phyloP scores from a whole-genome alignment of 1,284 basidiomycete genomes.

The Boletus nobilissimus region DNA sequence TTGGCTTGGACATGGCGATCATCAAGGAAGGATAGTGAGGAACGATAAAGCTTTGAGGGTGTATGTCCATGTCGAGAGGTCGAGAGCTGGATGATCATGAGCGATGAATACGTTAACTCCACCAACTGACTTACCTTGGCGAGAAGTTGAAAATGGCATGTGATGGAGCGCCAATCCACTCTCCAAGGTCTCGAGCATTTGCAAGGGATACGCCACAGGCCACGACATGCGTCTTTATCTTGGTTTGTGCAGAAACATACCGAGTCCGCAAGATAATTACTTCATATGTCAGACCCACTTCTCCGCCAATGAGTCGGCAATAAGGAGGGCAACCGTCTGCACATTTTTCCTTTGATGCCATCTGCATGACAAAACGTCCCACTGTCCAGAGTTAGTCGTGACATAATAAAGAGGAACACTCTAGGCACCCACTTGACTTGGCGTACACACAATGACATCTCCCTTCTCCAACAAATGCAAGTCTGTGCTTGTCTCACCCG shows the following conservation, averaged over 20 bases:
- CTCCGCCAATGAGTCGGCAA: conserved; percentile 94
- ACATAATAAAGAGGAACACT: neutral
- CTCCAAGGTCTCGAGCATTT: conserved; percentile 96
- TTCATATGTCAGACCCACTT: conserved; percentile 96
- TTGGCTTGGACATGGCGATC: conserved; percentile 99
- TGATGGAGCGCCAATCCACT: conserved; percentile 96
- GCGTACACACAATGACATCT: conserved; percentile 93
- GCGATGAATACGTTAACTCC: neutral
- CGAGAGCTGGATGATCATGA: conserved; percentile 70
- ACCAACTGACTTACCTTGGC: conserved; percentile 67
- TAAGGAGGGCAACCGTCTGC: conserved; percentile 90
- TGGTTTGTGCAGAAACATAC: conserved; percentile 96
- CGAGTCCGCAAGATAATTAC: conserved; percentile 94
- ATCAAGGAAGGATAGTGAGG: conserved; percentile 98
- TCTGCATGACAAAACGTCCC: conserved; percentile 95
- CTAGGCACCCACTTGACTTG: conserved; percentile 69
- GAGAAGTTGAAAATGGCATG: conserved; percentile 99
- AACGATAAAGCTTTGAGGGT: conserved; percentile 94
- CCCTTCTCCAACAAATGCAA: conserved; percentile 91
- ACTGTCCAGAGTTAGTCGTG: conserved; percentile 60
- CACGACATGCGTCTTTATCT: conserved; percentile 90
- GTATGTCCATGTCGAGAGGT: conserved; percentile 96
- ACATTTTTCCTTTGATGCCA: conserved; percentile 99
- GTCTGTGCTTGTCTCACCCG: conserved; percentile 95
- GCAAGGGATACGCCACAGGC: conserved; percentile 94